Base-by-base conservation (phyloP, 2,329 filamentous ascomycete genomes). In the Tympanopsis confertula region DNA sequence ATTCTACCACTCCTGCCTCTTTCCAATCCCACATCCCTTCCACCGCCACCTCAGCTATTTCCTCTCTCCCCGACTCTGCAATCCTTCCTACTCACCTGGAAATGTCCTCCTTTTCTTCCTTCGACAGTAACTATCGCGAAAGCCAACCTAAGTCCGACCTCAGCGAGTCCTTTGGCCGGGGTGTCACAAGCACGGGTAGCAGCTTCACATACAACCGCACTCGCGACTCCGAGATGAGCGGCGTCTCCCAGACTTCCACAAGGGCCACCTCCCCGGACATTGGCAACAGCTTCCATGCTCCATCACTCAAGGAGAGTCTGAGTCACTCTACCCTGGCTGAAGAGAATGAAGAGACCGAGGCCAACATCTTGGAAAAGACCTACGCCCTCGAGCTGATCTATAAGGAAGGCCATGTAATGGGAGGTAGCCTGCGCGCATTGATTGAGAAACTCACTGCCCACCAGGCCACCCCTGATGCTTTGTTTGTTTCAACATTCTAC, bases 381-480 rank as follows among this genome's bases (percentile, higher is more conserved):
- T 95, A 76, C 51, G 86, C 86, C 0, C 85, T 95, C 51, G 89
- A 98, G 54, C 69, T 98, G 35, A 78, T 94, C 51, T 82, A 85
- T 63, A 93, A 93, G 56, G 89, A 96, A 47, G 88, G 89, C 1
- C 84, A 94, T 44, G 81, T 98, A n/a, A 85, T 85, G 30, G 91
- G 91, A 35, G 91, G 91, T 13, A 93, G 87, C 3, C 70, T 98
- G 12, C 78, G 84, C 4, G 91, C 91, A 2, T 66, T 98, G 19
- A 82, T 98, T n/a, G 91, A 98, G 64, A 81, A 87, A 44, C 73
- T 98, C 30, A 96, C 91, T 1, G 86, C 85, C 0, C 87, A 94
- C 54, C 86, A 95, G 55, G 84, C 86, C 1, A 94, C 89, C 0
- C 91, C 91, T 0, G 89, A 96, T 53, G 78, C 85, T 14, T 76